phyloP scores from a whole-genome alignment of 768 basidiomycete species.

The Ramaria sp. region DNA sequence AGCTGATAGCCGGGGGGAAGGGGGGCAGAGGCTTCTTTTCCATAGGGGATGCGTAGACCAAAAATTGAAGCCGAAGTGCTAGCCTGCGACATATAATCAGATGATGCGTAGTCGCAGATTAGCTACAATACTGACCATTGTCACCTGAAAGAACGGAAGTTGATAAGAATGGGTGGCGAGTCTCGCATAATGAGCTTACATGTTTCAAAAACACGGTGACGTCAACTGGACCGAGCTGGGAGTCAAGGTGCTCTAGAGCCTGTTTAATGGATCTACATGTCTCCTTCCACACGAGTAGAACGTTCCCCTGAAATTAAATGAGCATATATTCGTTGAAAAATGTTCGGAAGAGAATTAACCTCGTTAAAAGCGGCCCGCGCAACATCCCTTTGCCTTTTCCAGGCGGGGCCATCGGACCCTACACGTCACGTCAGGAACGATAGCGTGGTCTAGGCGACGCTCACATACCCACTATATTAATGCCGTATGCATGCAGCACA shows the following conservation, averaged over 20 bases:
- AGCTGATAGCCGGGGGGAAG: conserved; percentile 22
- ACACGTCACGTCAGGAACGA: conserved; percentile 12
- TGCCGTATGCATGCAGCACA: conserved; percentile 33
- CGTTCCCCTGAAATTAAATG: conserved; percentile 25
- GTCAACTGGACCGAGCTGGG: conserved; percentile 1
- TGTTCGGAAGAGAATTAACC: conserved; percentile 16
- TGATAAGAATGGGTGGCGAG: not conserved
- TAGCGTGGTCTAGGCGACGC: not conserved
- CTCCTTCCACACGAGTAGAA: conserved; percentile 39
- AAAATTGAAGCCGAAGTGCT: conserved; percentile 32
- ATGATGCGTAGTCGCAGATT: not conserved
- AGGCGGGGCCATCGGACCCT: conserved; percentile 30
- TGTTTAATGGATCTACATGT: conserved; percentile 28
- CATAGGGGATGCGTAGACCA: conserved; percentile 26
- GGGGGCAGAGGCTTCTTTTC: conserved; percentile 18
- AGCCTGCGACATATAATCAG: not conserved
- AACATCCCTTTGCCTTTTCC: conserved; percentile 35
- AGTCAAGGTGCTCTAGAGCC: conserved; percentile 31
- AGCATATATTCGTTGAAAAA: not conserved
- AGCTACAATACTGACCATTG: conserved; percentile 20
- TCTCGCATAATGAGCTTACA: conserved; percentile 6
- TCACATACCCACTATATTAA: conserved; percentile 21
- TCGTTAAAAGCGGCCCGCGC: conserved; percentile 42
- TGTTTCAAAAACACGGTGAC: conserved; percentile 19
- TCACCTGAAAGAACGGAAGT: conserved; percentile 15